These are phyloP conservation scores for Vitis hybrid DNA, from an alignment of 177 flowering plant genomes.

Conservation along the genomic window DNA sequence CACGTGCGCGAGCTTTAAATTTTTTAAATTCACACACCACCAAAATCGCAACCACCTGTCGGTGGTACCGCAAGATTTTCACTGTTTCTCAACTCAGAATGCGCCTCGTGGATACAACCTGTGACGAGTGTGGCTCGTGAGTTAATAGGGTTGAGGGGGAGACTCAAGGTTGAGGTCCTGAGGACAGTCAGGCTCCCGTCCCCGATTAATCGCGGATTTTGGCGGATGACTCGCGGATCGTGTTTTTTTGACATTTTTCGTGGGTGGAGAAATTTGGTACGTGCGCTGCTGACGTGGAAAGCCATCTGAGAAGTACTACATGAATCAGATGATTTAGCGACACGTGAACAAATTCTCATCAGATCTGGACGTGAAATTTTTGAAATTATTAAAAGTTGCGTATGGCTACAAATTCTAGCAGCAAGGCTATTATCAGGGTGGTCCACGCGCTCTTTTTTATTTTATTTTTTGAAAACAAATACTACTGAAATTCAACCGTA, in stretches of 20 bases:
- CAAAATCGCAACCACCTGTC: constrained; percentile 12
- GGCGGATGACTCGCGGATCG: background rate
- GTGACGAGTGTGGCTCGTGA: background rate
- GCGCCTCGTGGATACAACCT: background rate
- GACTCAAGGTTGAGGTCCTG: too few relatives aligned
- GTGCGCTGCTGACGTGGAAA: background rate
- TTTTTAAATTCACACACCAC: background rate
- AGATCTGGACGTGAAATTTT: background rate
- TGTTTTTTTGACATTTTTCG: too few relatives aligned
- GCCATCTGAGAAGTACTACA: background rate
- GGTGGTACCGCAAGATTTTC: background rate
- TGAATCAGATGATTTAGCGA: background rate
- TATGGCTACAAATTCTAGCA: too few relatives aligned
- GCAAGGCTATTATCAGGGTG: too few relatives aligned
- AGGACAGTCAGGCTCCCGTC: too few relatives aligned
- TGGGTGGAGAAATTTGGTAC: background rate
- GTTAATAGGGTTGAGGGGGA: background rate
- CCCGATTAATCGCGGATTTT: too few relatives aligned
- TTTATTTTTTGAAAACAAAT: too few relatives aligned
- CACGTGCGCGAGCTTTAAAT: constrained; percentile 28
- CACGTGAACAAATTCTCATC: background rate
- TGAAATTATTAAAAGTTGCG: too few relatives aligned
- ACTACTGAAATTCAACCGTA: too few relatives aligned
- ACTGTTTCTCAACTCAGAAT: background rate
- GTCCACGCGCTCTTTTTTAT: too few relatives aligned